phyloP scores from a whole-genome alignment of 2,329 filamentous ascomycete species.

The Magnaporthales sp. region DNA sequence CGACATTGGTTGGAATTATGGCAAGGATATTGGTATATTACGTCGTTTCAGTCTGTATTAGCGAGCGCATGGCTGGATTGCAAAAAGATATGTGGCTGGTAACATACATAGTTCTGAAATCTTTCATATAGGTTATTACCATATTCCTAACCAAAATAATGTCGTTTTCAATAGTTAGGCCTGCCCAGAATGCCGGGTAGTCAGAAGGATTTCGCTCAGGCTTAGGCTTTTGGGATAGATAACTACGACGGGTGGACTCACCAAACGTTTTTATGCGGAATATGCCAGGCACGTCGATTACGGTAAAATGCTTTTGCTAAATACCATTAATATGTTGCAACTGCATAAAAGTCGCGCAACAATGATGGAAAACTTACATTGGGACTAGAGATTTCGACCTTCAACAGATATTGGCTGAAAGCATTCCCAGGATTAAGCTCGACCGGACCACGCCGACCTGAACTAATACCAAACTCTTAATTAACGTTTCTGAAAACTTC shows the following conservation, averaged over 20 bases:
- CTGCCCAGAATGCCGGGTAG: constrained; percentile 10
- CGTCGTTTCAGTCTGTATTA: background rate
- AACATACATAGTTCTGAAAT: constrained; percentile 33
- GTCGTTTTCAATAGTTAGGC: constrained; percentile 34
- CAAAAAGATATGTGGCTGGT: background rate
- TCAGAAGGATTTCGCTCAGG: background rate
- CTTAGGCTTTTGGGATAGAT: background rate
- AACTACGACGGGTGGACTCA: constrained; percentile 9
- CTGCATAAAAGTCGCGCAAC: background rate
- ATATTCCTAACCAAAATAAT: constrained; percentile 35
- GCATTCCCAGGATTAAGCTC: constrained; percentile 4
- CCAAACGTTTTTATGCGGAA: constrained; percentile 30
- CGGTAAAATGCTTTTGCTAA: constrained; percentile 35
- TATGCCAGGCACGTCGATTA: constrained; percentile 46
- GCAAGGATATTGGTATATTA: constrained; percentile 35
- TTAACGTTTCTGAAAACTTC: background rate
- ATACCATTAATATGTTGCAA: background rate
- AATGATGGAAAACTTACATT: constrained; percentile 15
- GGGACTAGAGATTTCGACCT: constrained; percentile 35
- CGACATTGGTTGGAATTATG: constrained; percentile 28
- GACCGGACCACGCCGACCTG: background rate
- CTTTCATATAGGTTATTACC: constrained; percentile 36
- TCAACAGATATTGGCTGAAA: constrained; percentile 38
- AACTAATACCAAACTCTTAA: background rate
- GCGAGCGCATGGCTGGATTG: background rate